phyloP scores from a whole-genome alignment of 306 rosid genomes.

The Fragaria nilgerrensis region DNA sequence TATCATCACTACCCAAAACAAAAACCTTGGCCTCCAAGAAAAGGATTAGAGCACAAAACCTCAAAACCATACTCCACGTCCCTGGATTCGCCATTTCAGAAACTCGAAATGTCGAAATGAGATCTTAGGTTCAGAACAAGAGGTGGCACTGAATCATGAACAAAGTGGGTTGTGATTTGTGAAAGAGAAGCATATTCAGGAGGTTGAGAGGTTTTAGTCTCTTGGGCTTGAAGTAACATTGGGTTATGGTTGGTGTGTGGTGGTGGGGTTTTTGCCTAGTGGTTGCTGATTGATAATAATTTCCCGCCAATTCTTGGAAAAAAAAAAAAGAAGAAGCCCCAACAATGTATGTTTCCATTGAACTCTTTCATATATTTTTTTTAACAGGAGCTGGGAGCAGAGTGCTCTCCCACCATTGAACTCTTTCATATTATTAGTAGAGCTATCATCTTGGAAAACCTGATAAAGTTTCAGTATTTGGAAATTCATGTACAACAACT shows the following conservation, averaged over 20 bases:
- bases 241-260: conserved; percentile 39
- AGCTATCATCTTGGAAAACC: background rate
- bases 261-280: conserved; percentile 35
- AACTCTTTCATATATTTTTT: background rate
- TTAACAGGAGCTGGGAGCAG: too few relatives aligned
- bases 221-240: conserved; percentile 60
- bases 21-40: conserved; percentile 31
- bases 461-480: background rate
- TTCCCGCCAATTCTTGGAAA: conserved; percentile 17
- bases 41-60: conserved; percentile 39
- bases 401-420: too few relatives aligned
- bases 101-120: conserved; percentile 10
- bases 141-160: conserved; percentile 30
- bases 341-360: background rate
- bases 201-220: conserved; percentile 61
- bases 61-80: conserved; percentile 32
- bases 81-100: conserved; percentile 51
- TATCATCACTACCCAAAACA: conserved; percentile 35
- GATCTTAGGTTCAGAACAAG: conserved; percentile 27
- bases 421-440: background rate
- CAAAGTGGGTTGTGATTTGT: conserved; percentile 25
- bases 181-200: conserved; percentile 31
- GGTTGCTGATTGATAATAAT: conserved; percentile 34
- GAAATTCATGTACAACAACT: background rate
- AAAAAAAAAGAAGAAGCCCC: background rate